phyloP scores from a whole-genome alignment of 192 early-diverging fungal genomes.

The Allomyces macrogynus region DNA sequence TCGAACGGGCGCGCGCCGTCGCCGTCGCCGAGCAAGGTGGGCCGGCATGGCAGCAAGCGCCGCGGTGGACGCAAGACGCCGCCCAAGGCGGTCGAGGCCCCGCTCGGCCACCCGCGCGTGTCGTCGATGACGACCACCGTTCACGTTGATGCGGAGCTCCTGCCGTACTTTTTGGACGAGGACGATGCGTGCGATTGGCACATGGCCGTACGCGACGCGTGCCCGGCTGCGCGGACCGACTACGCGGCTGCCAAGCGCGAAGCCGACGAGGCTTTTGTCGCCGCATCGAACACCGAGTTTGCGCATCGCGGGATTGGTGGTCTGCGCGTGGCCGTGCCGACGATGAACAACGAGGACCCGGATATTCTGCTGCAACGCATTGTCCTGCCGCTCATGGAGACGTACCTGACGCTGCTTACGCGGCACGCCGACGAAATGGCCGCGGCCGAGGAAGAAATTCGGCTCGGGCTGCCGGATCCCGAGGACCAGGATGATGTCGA shows the following conservation, averaged over 20 bases:
- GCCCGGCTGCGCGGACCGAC: not conserved
- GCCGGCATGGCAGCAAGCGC: too few species aligned
- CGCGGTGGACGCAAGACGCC: too few species aligned
- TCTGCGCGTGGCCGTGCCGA: not conserved
- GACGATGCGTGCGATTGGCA: not conserved
- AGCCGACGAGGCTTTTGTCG: not conserved
- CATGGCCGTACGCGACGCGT: not conserved
- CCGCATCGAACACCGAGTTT: not conserved
- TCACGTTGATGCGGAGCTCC: not conserved
- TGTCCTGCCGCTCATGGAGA: not conserved
- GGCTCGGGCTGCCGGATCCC: not conserved
- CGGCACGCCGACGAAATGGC: not conserved
- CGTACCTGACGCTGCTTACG: not conserved
- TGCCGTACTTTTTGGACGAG: not conserved
- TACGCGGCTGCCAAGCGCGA: not conserved
- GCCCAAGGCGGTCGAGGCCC: too few species aligned
- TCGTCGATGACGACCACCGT: too few species aligned
- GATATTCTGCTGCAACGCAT: not conserved
- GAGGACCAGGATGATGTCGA: too few species aligned
- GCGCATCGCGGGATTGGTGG: not conserved
- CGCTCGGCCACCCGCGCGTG: too few species aligned
- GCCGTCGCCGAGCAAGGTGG: too few species aligned
- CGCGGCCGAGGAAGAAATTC: not conserved
- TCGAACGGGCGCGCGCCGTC: too few species aligned
- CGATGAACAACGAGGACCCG: too few species aligned